Conservation (phyloP, 331 rosid species). For the Stylosanthes scabra region DNA sequence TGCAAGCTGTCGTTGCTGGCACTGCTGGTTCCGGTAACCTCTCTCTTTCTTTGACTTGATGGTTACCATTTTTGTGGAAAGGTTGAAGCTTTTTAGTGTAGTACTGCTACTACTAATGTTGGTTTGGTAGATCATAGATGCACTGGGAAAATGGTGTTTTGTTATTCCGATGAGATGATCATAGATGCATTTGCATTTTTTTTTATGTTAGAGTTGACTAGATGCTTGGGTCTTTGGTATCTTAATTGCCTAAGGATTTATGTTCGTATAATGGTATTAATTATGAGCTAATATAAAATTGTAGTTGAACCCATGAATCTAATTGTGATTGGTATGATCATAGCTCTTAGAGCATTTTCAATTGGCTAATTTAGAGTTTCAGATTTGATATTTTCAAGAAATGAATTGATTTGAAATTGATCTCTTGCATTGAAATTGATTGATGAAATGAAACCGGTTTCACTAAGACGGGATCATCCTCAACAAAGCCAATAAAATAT, state of each 20-base stretch:
- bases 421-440: no score
- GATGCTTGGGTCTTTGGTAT: constrained; percentile 1
- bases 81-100: constrained; percentile 20
- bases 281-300: background rate
- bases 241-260: constrained; percentile 1
- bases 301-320: background rate
- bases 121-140: constrained; percentile 5
- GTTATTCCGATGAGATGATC: constrained; percentile 4
- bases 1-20: constrained; percentile 89
- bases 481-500: no score
- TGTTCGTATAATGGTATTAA: constrained; percentile 1
- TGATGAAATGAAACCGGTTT: no score
- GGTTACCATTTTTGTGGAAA: background rate
- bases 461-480: no score
- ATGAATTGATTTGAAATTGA: no score
- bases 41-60: background rate
- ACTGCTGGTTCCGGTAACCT: constrained; percentile 84
- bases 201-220: constrained; percentile 7
- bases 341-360: no score
- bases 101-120: background rate
- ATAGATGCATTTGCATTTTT: background rate
- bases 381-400: no score
- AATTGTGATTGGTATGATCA: constrained; percentile 6
- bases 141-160: background rate
- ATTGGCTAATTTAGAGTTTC: no score